Base-by-base conservation (phyloP, 441 rosid genomes). In the Sinapis alba region DNA sequence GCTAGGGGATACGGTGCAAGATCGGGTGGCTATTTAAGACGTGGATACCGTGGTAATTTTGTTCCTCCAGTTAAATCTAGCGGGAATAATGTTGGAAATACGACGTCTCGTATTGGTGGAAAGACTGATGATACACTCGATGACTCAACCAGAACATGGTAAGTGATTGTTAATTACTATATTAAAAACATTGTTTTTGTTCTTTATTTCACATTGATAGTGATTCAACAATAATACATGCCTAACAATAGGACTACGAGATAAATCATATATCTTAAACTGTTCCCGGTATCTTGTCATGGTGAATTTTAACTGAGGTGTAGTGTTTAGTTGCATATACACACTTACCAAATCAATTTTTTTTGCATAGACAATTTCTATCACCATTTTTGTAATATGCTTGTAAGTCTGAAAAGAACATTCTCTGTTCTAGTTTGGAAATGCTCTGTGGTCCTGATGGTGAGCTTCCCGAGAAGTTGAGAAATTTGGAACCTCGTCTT, bases 371-470 rank as follows among this genome's bases (percentile, higher is more conserved):
- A 63, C 47, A 51, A 53, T 27, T 69, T 9, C 27, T 51, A n/a
- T 54, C 43, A 6, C 23, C 45, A 50, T 18, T 74, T 62, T 41
- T 36, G 62, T 54, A 23, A 12, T 54, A 45, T 3, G 58, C 58
- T 19, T 57, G n/a, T 6, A 71, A 24, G 66, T 58, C 36, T 75
- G 62, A 27, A 60, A 75, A 53, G 43, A 21, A 8, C 32, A 16
- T 51, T 27, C 51, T 57, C 59, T 61, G 18, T 67, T 69, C 62
- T 74, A 95, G 99, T 80, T 79, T 91, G 92, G 99, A 95, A 84
- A 79, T 90, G 90, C 88, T 95, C 27, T 90, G 97, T 59, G 97
- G 99, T 77, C 94, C 97, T 80, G 97, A 95, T 80, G 98, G 98
- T 7, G 98, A 95, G 84, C 96, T 95, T 80, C 99, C 97, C 9